A percentile compares a stretch with the other conserved stretches of the same genome.
Conservation (phyloP, 129 eudicot genomes). For the sunflower (Helianthus annuus) region DNA sequence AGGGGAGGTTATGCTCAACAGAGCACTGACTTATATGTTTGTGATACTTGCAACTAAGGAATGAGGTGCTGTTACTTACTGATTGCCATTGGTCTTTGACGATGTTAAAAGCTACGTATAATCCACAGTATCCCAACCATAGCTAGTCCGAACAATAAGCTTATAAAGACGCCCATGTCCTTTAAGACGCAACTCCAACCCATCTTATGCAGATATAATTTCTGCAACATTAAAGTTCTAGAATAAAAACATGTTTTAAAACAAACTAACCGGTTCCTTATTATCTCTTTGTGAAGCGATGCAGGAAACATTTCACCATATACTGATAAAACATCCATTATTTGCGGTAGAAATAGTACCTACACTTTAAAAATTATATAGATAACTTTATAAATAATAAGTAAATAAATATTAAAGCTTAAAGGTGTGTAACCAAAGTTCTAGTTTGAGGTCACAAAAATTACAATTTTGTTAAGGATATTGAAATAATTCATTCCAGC, state of each 20-base stretch:
- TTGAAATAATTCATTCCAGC: too few species aligned
- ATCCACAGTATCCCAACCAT: conserved; percentile 96
- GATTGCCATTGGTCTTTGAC: conserved; percentile 96
- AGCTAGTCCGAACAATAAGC: conserved; percentile 87
- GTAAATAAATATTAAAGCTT: too few species aligned
- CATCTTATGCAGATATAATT: conserved; percentile 90
- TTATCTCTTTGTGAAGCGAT: neutral
- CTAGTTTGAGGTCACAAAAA: too few species aligned
- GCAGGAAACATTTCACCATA: conserved; percentile 50
- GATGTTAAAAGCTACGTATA: conserved; percentile 86
- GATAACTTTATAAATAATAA: too few species aligned
- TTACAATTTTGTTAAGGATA: too few species aligned
- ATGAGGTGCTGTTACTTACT: conserved; percentile 40
- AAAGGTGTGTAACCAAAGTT: too few species aligned
- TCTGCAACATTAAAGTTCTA: conserved; percentile 91
- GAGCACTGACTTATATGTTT: too few species aligned
- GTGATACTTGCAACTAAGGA: too few species aligned
- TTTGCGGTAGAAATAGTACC: conserved; percentile 92
- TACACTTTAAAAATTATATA: conserved; percentile 26
- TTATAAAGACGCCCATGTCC: conserved; percentile 96
- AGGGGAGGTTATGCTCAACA: too few species aligned
- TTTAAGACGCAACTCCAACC: conserved; percentile 79
- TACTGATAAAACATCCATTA: conserved; percentile 94
- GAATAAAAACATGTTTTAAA: conserved; percentile 13
- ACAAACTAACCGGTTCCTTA: neutral